Evolutionary conservation across 176 grass and related monocot species (phyloP).

Genomic region (Melocanna baccifera): DNA sequence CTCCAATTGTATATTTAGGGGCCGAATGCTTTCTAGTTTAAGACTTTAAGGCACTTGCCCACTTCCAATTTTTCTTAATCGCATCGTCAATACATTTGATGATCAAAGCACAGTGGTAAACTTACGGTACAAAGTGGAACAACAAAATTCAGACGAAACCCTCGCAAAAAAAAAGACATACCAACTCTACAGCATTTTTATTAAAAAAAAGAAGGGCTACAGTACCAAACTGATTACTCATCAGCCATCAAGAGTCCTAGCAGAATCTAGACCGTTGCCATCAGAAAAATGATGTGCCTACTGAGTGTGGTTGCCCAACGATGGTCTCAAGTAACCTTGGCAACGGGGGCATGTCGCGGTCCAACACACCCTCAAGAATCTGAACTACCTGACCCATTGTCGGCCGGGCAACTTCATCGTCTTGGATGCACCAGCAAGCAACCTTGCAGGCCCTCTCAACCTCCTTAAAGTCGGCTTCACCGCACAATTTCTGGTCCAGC

Average conservation of each 20-base stretch:
- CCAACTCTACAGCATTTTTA: no score
- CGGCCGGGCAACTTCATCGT: slow-evolving; percentile 37
- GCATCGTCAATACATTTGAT: not conserved
- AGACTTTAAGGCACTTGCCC: not conserved
- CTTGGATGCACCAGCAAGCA: slow-evolving; percentile 60
- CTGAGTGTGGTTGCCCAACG: not conserved
- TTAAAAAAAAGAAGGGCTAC: no score
- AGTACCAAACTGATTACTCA: not conserved
- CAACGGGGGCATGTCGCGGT: slow-evolving; percentile 33
- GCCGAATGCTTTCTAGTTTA: not conserved
- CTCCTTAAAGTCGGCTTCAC: slow-evolving; percentile 12
- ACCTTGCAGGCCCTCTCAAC: slow-evolving; percentile 45
- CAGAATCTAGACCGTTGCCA: not conserved
- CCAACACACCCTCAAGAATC: slow-evolving; percentile 29
- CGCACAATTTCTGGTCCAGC: slow-evolving; percentile 27
- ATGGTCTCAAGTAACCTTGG: slow-evolving; percentile 32
- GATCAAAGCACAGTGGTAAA: not conserved
- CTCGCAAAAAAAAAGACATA: not conserved
- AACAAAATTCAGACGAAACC: not conserved
- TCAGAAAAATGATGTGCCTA: not conserved
- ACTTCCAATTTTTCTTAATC: not conserved
- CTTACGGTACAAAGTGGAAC: not conserved
- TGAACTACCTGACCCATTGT: slow-evolving; percentile 47
- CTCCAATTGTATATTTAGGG: not conserved
- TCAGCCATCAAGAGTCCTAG: not conserved